Evolutionary conservation across 768 basidiomycete species (phyloP), one percentile per base, ranked within the genome.

Genomic region (Hypholoma fasciculare): DNA sequence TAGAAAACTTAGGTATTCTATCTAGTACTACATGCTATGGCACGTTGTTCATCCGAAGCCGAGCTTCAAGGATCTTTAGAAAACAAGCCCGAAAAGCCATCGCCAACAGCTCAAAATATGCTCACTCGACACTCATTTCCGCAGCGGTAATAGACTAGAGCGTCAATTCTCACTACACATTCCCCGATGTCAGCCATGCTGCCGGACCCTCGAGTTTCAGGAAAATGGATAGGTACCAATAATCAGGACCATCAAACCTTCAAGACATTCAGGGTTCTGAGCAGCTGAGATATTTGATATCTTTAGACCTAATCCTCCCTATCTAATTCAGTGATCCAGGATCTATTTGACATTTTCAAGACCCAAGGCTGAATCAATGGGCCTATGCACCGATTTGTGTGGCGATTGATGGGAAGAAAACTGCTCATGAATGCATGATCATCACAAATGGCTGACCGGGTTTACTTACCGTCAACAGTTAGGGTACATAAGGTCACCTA

Each of bases 321-420:
- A 57, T 57, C 49, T 59, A 55, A 61, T 60, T 60, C 58, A 57
- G 50, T 63, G 60, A 63, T 58, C 54, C 61, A 57, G 55, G 61
- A 60, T 57, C 61, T 40, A 49, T 42, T 54, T 64, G 62, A 62
- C 55, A 61, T 55, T 53, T 54, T 40, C 49, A 61, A 59, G 53
- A 14, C 54, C 51, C 60, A 51, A 58, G 54, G 59, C 52, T 58
- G 54, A 63, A 61, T 61, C 63, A 67, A 65, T 62, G 66, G 61
- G 59, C 55, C 60, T 65, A 65, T 63, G 62, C 52, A 62, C 63
- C 62, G 54, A 65, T 67, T 63, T 63, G 61, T 66, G 57, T 56
- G 65, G 63, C 48, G 52, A 60, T 67, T 67, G 66, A 67, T 67
- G 66, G 66, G 59, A 63, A 60, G 59, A 59, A 58, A 63, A 63